These are phyloP conservation scores for Chondrostereum purpureum DNA, from an alignment of 1,284 basidiomycete genomes.

Conservation along the genomic window DNA sequence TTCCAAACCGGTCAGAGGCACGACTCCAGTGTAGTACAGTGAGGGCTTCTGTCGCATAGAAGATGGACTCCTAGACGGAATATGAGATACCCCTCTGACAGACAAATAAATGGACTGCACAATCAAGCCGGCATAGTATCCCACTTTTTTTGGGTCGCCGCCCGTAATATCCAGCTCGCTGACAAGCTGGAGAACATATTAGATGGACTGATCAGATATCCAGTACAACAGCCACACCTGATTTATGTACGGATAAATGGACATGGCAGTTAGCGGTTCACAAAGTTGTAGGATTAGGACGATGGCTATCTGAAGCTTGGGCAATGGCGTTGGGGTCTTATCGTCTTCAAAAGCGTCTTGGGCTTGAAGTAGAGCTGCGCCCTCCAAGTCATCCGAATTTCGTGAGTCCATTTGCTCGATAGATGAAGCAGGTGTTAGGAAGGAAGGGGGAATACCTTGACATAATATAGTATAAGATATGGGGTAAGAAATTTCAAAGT, in stretches of 20 bases:
- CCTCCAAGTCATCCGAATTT: too few species aligned
- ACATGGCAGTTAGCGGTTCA: slow-evolving; percentile 52
- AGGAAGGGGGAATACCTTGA: too few species aligned
- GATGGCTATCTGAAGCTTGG: slow-evolving; percentile 33
- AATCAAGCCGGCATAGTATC: slow-evolving; percentile 55
- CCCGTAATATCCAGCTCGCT: slow-evolving; percentile 41
- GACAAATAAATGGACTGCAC: slow-evolving; percentile 31
- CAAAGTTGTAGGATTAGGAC: slow-evolving; percentile 39
- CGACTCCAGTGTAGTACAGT: slow-evolving; percentile 61
- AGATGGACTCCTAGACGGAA: slow-evolving; percentile 47
- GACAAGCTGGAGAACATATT: slow-evolving; percentile 29
- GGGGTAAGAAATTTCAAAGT: too few species aligned
- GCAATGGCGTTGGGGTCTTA: slow-evolving; percentile 41
- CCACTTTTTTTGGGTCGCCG: slow-evolving; percentile 44
- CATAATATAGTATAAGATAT: too few species aligned
- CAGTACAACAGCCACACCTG: slow-evolving; percentile 22
- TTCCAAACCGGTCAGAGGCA: slow-evolving; percentile 37
- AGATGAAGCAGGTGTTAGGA: too few species aligned
- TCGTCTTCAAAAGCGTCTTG: too few species aligned
- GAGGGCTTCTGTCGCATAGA: slow-evolving; percentile 35
- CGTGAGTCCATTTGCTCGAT: too few species aligned
- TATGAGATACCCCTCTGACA: background rate
- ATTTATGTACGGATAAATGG: slow-evolving; percentile 52
- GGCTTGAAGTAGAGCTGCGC: too few species aligned
- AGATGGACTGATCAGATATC: background rate